These are phyloP conservation scores for Quillaja saponaria DNA, from an alignment of 306 rosid genomes.

Conservation along the genomic window DNA sequence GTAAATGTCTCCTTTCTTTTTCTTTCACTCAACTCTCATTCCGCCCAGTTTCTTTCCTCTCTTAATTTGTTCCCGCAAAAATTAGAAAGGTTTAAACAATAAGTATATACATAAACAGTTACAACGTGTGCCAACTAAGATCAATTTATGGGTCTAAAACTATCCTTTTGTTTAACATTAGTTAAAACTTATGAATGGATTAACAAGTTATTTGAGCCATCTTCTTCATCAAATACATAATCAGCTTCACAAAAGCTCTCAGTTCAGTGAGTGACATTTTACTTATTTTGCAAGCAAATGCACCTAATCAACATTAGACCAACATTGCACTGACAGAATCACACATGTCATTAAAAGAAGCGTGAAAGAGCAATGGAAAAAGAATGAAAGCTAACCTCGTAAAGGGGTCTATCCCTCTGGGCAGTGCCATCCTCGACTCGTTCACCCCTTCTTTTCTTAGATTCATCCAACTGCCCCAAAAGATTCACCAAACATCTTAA, in stretches of 20 bases:
- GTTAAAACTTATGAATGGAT: background rate
- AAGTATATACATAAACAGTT: background rate
- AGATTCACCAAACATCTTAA: background rate
- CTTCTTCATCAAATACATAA: background rate
- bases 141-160: background rate
- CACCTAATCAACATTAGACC: background rate
- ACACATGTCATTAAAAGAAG: background rate
- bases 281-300: background rate
- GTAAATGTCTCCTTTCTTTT: too few species aligned
- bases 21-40: too few species aligned
- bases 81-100: too few species aligned
- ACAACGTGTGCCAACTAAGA: background rate
- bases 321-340: background rate
- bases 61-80: too few species aligned
- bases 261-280: background rate
- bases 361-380: background rate
- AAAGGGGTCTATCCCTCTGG: slow-evolving; percentile 84
- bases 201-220: too few species aligned
- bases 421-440: slow-evolving; percentile 93
- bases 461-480: slow-evolving; percentile 64
- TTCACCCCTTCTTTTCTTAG: slow-evolving; percentile 76
- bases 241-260: background rate
- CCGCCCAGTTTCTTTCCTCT: too few species aligned
- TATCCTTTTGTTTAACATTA: background rate
- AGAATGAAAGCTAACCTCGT: slow-evolving; percentile 51